phyloP scores from a whole-genome alignment of 495 filamentous ascomycete species.

The Penicillium antarcticum region DNA sequence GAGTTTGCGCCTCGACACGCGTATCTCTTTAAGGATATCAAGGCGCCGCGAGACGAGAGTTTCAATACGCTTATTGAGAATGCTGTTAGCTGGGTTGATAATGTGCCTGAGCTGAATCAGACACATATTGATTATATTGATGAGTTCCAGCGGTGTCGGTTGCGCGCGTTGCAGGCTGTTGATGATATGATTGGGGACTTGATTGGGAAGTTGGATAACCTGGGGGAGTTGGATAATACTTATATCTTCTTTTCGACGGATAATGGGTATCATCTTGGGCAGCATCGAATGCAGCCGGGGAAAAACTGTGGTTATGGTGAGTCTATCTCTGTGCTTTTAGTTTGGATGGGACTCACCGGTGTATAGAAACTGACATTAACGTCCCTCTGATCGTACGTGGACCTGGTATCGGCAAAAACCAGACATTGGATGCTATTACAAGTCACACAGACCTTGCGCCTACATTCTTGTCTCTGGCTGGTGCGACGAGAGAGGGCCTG shows the following conservation, averaged over 20 bases:
- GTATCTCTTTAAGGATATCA: conserved; percentile 24
- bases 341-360: not conserved
- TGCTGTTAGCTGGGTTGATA: conserved; percentile 56
- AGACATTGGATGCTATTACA: conserved; percentile 50
- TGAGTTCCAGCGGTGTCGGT: conserved; percentile 57
- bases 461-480: conserved; percentile 53
- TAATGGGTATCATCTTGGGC: conserved; percentile 67
- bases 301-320: conserved; percentile 67
- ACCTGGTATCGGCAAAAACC: conserved; percentile 48
- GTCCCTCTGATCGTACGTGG: conserved; percentile 60
- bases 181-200: conserved; percentile 64
- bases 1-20: conserved; percentile 29
- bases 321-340: conserved; percentile 51
- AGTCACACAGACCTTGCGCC: conserved; percentile 66
- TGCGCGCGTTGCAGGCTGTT: conserved; percentile 60
- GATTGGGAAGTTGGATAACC: conserved; percentile 43
- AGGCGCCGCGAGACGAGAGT: conserved; percentile 27
- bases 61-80: conserved; percentile 40
- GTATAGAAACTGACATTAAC: conserved; percentile 61
- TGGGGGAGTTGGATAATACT: conserved; percentile 59
- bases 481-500: conserved; percentile 37
- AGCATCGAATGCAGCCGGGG: conserved; percentile 65
- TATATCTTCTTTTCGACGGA: conserved; percentile 66
- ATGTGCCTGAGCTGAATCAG: conserved; percentile 42
- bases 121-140: conserved; percentile 61